Evolutionary conservation across 2,329 filamentous ascomycete genomes (phyloP), one percentile per base, ranked within the genome.

Genomic region (Biscogniauxia marginata): DNA sequence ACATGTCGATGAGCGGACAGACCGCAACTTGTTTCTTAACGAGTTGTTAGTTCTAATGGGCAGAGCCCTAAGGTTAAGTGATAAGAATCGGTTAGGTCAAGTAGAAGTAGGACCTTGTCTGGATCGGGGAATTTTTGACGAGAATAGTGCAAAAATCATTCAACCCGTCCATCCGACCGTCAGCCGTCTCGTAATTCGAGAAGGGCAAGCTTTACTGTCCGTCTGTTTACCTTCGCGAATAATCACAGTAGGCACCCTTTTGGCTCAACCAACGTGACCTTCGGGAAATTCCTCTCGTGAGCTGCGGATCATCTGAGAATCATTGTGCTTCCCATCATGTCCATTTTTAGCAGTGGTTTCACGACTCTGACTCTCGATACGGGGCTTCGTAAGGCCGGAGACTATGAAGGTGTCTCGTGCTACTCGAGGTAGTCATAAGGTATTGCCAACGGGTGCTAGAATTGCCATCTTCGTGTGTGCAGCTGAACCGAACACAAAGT

Each of bases 71-170:
- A 46, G 50, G 46, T 50, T 51, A 46, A 24, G 54, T 20, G 51
- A 54, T 46, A 39, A 54, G 16, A 23, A 53, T 44, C 30, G 39
- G 30, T 39, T 45, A 51, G 56, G 48, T 58, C 51, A 53, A 25
- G 60, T 44, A 57, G 34, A 24, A 43, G 39, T 2, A 55, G 50
- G 58, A 58, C 49, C 60, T 65, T 65, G 55, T 56, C 65, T 64
- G 19, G 54, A 60, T 61, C 20, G 46, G 51, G 61, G 59, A 58
- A 62, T 56, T 63, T 58, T 65, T 51, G 49, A 63, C 59, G 60
- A 65, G 55, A 25, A 54, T 48, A 25, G 45, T 57, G 55, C 49
- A 53, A 18, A 25, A 30, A 23, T 20, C 25, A 21, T 44, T 47
- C n/a, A 43, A 16, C n/a, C 20, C 24, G 24, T 47, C 18, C n/a